Evolutionary conservation across 768 basidiomycete genomes (phyloP), one percentile per base, ranked within the genome.

Genomic region (Infundibulicybe gibba): DNA sequence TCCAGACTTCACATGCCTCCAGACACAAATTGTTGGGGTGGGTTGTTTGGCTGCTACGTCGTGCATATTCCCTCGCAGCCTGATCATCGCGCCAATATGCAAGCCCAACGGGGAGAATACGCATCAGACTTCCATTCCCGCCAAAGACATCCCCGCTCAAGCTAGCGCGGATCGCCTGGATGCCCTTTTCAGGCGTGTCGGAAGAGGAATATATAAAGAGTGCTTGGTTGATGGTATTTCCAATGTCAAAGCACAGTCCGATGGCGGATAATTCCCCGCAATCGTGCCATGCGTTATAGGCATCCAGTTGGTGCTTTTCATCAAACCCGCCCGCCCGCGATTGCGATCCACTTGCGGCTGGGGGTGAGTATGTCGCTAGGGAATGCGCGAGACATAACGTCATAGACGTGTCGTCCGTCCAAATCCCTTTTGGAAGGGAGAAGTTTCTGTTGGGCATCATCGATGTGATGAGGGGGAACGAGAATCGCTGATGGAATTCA

Each of bases 371-470:
- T 1, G 64, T 63, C 13, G 66, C 61, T 35, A 76, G 51, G 9
- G 74, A 74, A 5, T 61, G 59, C 6, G 71, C 72, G 11, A 77
- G 63, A 45, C 70, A 73, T 3, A 77, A 66, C 16, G 66, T 65
- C 72, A 72, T 74, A 32, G 69, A 71, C 1, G 73, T 76, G 50
- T 76, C 74, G 56, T 76, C 75, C 9, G 74, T 75, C 73, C 73
- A 77, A 17, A 68, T 62, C 3, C 75, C 74, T 3, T 65, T 51
- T 0, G 59, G 59, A 11, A 70, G 57, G 16, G 40, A 41, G 50
- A 74, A 75, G 38, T 63, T 71, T 1, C 54, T 35, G 52, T 74
- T 76, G 13, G 66, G 66, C 5, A 50, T 50, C 71, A 74, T 75
- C 14, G 57, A 47, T 5, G 57, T 56, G 41, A 72, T 47, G 38